A percentile compares a stretch with the other conserved stretches of the same genome.
Evolutionary conservation across 1,284 basidiomycete genomes (phyloP).

Genomic region (Phlebopus sp.): DNA sequence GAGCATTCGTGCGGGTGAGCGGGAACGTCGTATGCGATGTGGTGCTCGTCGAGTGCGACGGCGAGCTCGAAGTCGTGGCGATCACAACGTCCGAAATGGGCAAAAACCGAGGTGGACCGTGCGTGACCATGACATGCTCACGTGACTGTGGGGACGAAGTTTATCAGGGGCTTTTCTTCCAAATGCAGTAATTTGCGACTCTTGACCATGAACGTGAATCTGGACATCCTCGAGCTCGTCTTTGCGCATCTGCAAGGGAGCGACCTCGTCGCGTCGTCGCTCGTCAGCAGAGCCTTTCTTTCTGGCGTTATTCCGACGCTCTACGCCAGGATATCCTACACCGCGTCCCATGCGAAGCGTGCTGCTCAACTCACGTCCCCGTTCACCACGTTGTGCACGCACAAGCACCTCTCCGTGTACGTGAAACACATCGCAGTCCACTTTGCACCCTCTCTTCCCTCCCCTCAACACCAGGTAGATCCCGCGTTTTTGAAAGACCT

Average conservation of each 20-base stretch:
- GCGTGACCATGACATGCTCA: conserved; percentile 16
- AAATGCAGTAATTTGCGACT: no score
- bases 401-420: conserved; percentile 52
- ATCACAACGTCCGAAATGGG: conserved; percentile 20
- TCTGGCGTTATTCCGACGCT: conserved; percentile 58
- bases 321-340: conserved; percentile 56
- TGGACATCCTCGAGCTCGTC: conserved; percentile 66
- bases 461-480: conserved; percentile 24
- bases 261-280: conserved; percentile 57
- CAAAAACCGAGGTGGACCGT: conserved; percentile 20
- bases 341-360: conserved; percentile 50
- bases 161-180: neutral
- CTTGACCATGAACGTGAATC: conserved; percentile 48
- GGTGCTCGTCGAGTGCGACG: neutral
- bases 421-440: conserved; percentile 61
- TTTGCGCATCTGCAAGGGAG: conserved; percentile 49
- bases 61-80: conserved; percentile 18
- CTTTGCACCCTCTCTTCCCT: conserved; percentile 38
- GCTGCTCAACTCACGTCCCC: conserved; percentile 53
- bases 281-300: conserved; percentile 62
- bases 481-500: conserved; percentile 54
- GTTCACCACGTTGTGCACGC: conserved; percentile 53
- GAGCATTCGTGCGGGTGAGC: neutral
- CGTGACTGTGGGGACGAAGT: conserved; percentile 17
- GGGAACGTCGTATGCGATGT: neutral